phyloP scores from a whole-genome alignment of 1,139 yeast genomes.

The Yamadazyma sp. region DNA sequence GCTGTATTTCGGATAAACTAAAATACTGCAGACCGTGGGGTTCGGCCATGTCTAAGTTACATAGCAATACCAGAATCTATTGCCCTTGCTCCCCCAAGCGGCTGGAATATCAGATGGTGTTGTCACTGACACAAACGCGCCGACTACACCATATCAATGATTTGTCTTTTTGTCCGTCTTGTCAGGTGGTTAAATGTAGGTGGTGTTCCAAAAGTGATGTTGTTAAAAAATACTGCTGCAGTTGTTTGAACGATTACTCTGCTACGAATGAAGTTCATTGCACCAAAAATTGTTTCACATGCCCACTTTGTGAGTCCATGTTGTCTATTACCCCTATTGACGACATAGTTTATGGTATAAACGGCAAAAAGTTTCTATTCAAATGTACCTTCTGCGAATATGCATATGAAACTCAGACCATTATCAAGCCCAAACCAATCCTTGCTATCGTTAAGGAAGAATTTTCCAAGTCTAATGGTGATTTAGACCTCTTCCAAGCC shows the following conservation, averaged over 20 bases:
- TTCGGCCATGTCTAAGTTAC: slow-evolving; percentile 10
- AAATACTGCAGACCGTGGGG: too few relatives aligned
- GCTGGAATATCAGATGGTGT: slow-evolving; percentile 3
- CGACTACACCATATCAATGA: slow-evolving; percentile 15
- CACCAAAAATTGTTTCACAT: slow-evolving; percentile 38
- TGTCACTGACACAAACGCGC: background rate
- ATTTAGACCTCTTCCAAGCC: slow-evolving; percentile 3
- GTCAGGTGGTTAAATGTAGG: slow-evolving; percentile 31
- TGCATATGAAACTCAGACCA: slow-evolving; percentile 26
- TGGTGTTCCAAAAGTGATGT: slow-evolving; percentile 26
- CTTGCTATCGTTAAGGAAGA: slow-evolving; percentile 26
- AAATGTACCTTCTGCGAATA: slow-evolving; percentile 33
- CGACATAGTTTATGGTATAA: slow-evolving; percentile 14
- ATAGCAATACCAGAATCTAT: slow-evolving; percentile 7
- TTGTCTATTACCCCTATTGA: slow-evolving; percentile 27
- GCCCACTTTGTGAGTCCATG: slow-evolving; percentile 36
- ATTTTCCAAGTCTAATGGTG: slow-evolving; percentile 2
- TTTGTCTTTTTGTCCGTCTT: slow-evolving; percentile 40
- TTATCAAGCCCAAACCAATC: slow-evolving; percentile 38
- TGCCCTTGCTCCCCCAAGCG: slow-evolving; percentile 12
- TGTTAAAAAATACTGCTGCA: slow-evolving; percentile 35
- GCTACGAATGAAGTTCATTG: slow-evolving; percentile 26
- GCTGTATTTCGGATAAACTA: too few relatives aligned
- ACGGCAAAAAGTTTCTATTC: slow-evolving; percentile 37
- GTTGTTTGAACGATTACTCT: slow-evolving; percentile 38